Evolutionary conservation across 257 asterid species (phyloP).

Genomic region (Forsythia viridissima): DNA sequence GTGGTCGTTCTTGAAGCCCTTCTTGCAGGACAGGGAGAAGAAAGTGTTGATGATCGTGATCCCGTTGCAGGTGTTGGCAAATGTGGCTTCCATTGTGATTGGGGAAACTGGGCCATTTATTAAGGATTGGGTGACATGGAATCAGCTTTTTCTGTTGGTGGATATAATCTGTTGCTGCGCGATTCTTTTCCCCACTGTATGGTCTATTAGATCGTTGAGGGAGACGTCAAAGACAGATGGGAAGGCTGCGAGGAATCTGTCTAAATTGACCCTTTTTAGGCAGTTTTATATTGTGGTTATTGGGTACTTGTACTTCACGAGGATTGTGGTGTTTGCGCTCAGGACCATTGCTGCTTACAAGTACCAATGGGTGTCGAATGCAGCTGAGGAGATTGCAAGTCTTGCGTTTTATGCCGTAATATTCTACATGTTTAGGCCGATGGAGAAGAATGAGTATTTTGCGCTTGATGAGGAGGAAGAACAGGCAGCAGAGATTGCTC

Average conservation of each 20-base stretch:
- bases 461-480: constrained; percentile 90
- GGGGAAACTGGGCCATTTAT: constrained; percentile 98
- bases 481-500: constrained; percentile 90
- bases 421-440: constrained; percentile 98
- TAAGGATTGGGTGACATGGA: constrained; percentile 82
- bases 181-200: constrained; percentile 89
- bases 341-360: constrained; percentile 85
- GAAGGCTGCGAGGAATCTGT: constrained; percentile 94
- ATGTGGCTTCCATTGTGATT: constrained; percentile 82
- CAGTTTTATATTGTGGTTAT: constrained; percentile 93
- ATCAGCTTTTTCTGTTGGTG: constrained; percentile 84
- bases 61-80: constrained; percentile 92
- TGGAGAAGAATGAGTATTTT: constrained; percentile 83
- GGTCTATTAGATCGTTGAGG: constrained; percentile 96
- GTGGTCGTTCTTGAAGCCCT: constrained; percentile 91
- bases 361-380: constrained; percentile 94
- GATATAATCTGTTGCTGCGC: constrained; percentile 94
- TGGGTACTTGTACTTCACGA: constrained; percentile 90
- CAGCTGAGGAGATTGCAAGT: constrained; percentile 91
- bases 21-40: constrained; percentile 91
- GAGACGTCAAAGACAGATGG: constrained; percentile 97
- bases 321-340: constrained; percentile 93
- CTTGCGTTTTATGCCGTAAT: constrained; percentile 75
- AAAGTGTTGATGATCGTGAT: constrained; percentile 97
- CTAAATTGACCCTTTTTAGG: constrained; percentile 89